These are phyloP conservation scores for Xylaria acuta DNA, from an alignment of 495 filamentous ascomycete genomes.

Conservation along the genomic window DNA sequence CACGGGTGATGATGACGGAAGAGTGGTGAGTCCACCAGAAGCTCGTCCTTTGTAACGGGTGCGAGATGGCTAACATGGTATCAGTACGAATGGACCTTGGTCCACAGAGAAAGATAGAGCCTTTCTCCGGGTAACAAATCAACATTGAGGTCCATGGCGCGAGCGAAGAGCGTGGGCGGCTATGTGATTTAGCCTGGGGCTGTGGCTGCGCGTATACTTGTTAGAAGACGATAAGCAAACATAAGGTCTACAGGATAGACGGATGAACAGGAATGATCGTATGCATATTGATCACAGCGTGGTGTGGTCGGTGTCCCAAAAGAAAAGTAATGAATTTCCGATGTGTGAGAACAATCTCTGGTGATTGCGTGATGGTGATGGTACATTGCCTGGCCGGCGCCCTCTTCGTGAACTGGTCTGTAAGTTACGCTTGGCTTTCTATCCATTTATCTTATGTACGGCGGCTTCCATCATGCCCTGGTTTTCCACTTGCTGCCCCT, in stretches of 20 bases:
- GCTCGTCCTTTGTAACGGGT: not conserved
- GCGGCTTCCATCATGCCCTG: not conserved
- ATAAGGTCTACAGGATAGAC: slow-evolving; percentile 17
- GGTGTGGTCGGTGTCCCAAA: not conserved
- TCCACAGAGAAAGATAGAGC: slow-evolving; percentile 66
- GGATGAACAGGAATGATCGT: not conserved
- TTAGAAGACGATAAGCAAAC: not conserved
- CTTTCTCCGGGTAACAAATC: slow-evolving; percentile 17
- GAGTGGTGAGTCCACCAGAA: slow-evolving; percentile 62
- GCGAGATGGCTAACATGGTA: slow-evolving; percentile 27
- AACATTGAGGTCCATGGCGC: slow-evolving; percentile 9
- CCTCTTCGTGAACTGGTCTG: not conserved
- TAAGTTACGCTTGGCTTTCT: not conserved
- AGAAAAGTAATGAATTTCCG: slow-evolving; percentile 16
- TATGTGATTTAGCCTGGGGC: slow-evolving; percentile 11
- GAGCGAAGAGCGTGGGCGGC: slow-evolving; percentile 28
- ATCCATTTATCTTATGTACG: not conserved
- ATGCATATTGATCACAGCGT: not conserved
- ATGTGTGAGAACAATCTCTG: slow-evolving; percentile 1
- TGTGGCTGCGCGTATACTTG: not conserved
- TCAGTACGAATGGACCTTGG: slow-evolving; percentile 90
- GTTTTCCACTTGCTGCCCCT: not conserved
- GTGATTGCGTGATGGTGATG: slow-evolving; percentile 15
- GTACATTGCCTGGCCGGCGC: slow-evolving; percentile 7
- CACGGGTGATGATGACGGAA: slow-evolving; percentile 88